Conservation (phyloP, 331 rosid genomes). For the Phaseolus coccineus region DNA sequence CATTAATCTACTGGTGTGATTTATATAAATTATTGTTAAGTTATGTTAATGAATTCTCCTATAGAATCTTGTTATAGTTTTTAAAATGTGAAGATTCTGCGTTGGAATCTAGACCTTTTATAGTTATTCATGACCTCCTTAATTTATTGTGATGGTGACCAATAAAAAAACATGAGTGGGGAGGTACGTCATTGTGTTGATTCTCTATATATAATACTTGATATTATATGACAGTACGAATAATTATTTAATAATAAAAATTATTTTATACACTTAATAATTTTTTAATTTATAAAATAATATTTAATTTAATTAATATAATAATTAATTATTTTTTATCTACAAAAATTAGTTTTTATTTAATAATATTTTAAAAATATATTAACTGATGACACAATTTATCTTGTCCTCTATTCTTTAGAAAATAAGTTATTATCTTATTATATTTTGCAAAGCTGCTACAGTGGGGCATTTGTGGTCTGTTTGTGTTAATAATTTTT, state of each 20-base stretch:
- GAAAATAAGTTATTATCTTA: too few species aligned
- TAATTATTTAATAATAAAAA: slow-evolving; percentile 18
- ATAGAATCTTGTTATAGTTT: slow-evolving; percentile 17
- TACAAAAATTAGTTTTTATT: too few species aligned
- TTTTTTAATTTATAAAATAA: too few species aligned
- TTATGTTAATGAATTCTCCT: background rate
- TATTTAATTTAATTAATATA: too few species aligned
- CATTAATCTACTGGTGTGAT: background rate
- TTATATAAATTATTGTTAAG: background rate
- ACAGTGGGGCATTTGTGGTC: too few species aligned
- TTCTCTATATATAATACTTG: background rate
- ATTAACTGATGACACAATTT: too few species aligned
- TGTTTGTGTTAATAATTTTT: too few species aligned
- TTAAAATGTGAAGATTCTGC: slow-evolving; percentile 18
- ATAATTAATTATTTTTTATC: too few species aligned
- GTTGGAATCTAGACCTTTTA: slow-evolving; percentile 27
- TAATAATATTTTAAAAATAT: too few species aligned
- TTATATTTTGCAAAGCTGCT: too few species aligned
- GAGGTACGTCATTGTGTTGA: slow-evolving; percentile 1
- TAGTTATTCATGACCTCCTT: background rate
- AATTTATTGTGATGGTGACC: slow-evolving; percentile 1
- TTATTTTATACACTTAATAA: background rate
- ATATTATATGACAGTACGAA: slow-evolving; percentile 18
- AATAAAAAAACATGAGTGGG: slow-evolving; percentile 26
- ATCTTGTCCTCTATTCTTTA: too few species aligned